A percentile compares a stretch with the other conserved stretches of the same genome.
Conservation (phyloP, 306 rosid genomes). For the Mucuna pruriens region DNA sequence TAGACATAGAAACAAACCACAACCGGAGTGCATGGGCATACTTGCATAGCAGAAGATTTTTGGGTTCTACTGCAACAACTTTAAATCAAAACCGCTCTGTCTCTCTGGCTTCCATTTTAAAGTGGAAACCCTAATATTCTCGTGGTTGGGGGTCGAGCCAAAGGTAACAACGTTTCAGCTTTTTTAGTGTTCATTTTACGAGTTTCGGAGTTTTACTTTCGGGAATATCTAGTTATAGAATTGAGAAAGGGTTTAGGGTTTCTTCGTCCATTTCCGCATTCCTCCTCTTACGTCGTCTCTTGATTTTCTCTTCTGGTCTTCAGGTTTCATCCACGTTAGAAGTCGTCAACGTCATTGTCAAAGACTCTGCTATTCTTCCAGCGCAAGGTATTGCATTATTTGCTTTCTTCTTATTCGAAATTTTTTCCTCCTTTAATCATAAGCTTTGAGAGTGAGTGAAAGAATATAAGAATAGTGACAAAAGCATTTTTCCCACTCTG, state of each 20-base stretch:
- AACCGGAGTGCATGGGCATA: background rate
- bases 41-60: background rate
- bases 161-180: background rate
- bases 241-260: background rate
- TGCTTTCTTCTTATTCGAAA: background rate
- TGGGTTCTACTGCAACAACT: background rate
- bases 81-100: background rate
- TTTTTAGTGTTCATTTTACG: background rate
- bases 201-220: background rate
- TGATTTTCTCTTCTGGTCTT: background rate
- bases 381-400: constrained; percentile 10
- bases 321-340: constrained; percentile 2
- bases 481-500: background rate
- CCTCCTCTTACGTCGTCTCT: background rate
- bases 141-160: background rate
- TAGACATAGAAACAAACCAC: no score
- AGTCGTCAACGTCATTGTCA: background rate
- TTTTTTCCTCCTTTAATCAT: background rate
- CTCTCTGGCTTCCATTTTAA: background rate
- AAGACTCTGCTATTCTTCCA: background rate
- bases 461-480: background rate
- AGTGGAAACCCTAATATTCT: background rate
- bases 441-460: background rate
- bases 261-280: background rate
- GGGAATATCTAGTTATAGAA: background rate